Conservation (phyloP, 768 basidiomycete genomes). For the Suillus weaverae region DNA sequence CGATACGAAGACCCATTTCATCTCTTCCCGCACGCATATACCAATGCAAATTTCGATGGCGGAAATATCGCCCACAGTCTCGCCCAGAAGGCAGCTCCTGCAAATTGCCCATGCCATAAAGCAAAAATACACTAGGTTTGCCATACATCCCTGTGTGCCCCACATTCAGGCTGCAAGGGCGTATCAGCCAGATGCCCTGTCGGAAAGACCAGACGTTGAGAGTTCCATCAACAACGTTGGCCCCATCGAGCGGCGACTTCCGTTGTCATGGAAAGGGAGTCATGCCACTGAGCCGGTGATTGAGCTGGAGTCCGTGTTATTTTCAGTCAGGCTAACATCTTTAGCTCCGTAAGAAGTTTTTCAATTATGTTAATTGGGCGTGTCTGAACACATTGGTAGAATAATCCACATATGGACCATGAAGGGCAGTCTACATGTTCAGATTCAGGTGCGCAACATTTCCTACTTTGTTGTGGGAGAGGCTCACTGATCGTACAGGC, state of each 20-base stretch:
- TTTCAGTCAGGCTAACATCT: neutral
- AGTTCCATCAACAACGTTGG: slow-evolving; percentile 4
- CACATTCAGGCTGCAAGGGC: slow-evolving; percentile 5
- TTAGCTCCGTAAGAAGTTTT: neutral
- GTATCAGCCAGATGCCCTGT: neutral
- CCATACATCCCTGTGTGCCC: slow-evolving; percentile 1
- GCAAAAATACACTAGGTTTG: neutral
- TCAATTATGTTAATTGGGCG: neutral
- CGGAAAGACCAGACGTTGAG: neutral
- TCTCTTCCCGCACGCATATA: slow-evolving; percentile 5
- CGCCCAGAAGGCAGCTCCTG: neutral
- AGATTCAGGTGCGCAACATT: neutral
- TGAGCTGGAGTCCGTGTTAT: neutral
- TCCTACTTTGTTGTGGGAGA: no score
- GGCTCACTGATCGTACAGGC: neutral
- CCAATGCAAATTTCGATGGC: neutral
- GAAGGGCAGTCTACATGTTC: neutral
- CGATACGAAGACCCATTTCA: neutral
- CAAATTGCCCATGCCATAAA: neutral
- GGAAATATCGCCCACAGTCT: neutral
- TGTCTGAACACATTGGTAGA: neutral
- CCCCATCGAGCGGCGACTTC: neutral
- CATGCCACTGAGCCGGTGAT: neutral
- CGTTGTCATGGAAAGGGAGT: neutral
- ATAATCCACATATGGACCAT: slow-evolving; percentile 5